Evolutionary conservation across 2,329 filamentous ascomycete genomes (phyloP).

Genomic region (Colletotrichum graminicola): DNA sequence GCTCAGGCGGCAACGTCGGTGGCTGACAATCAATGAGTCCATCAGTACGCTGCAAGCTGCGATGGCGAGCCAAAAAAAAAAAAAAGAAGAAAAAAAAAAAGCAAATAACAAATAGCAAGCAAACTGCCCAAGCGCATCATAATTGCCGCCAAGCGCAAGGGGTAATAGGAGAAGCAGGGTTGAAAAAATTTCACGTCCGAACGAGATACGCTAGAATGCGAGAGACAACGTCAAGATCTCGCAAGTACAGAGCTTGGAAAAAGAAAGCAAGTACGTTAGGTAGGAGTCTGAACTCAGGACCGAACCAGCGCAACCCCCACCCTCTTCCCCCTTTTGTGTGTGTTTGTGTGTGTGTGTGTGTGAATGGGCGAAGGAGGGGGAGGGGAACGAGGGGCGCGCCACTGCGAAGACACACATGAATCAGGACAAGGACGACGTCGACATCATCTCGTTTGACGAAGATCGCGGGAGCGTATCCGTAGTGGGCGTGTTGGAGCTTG

Average conservation of each 20-base stretch:
- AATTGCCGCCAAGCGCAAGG: not conserved
- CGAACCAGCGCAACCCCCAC: not conserved
- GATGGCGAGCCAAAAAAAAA: not conserved
- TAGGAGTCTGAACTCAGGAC: not conserved
- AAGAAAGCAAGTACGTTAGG: not conserved
- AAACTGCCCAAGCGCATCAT: not conserved
- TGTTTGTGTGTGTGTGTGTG: not conserved
- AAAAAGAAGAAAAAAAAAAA: not conserved
- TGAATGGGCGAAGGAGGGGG: not conserved
- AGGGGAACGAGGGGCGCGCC: conserved; percentile 26
- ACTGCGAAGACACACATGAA: not conserved
- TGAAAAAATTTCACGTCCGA: conserved; percentile 11
- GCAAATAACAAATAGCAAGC: not conserved
- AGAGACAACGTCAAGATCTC: conserved; percentile 8
- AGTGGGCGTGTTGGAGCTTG: conserved; percentile 4
- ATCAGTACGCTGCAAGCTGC: not conserved
- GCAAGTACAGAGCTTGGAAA: conserved; percentile 2
- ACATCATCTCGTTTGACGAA: conserved; percentile 31
- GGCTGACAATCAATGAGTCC: not conserved
- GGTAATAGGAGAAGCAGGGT: not conserved
- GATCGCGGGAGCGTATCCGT: conserved; percentile 26
- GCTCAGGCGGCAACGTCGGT: not conserved
- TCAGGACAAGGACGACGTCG: conserved; percentile 11
- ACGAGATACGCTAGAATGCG: not conserved
- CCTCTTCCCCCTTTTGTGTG: not conserved